Evolutionary conservation across 805 yeast genomes (phyloP).

Genomic region (Metschnikowia cubensis): DNA sequence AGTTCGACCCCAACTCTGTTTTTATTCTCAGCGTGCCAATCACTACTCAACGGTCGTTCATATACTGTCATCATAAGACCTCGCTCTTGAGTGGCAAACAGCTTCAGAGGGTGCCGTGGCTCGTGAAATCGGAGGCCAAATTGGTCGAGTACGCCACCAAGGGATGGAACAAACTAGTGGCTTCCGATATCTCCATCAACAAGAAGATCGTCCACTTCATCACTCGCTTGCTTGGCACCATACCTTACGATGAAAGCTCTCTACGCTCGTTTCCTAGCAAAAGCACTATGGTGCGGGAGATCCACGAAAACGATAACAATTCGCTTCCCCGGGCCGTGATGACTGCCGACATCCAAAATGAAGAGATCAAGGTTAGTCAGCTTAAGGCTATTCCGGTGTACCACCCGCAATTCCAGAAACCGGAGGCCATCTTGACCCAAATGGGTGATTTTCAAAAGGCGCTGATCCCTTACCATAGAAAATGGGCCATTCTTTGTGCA

Average conservation of each 20-base stretch:
- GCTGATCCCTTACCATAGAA: slow-evolving; percentile 52
- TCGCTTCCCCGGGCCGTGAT: slow-evolving; percentile 11
- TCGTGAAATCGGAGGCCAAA: slow-evolving; percentile 44
- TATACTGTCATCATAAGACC: slow-evolving; percentile 62
- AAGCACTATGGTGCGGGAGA: slow-evolving; percentile 50
- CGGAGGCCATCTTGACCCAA: slow-evolving; percentile 32
- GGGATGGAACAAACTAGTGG: slow-evolving; percentile 60
- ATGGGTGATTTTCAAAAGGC: slow-evolving; percentile 39
- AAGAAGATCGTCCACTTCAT: slow-evolving; percentile 53
- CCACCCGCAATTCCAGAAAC: slow-evolving; percentile 35
- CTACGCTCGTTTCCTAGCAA: slow-evolving; percentile 73
- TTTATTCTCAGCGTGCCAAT: slow-evolving; percentile 71
- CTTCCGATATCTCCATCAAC: slow-evolving; percentile 55
- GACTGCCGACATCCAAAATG: slow-evolving; percentile 12
- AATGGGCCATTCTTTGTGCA: slow-evolving; percentile 49
- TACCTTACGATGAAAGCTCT: slow-evolving; percentile 79
- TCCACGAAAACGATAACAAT: slow-evolving; percentile 26
- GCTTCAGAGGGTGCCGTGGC: slow-evolving; percentile 25
- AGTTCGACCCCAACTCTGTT: slow-evolving; percentile 39
- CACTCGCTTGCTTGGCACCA: slow-evolving; percentile 50
- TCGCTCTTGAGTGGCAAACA: slow-evolving; percentile 24
- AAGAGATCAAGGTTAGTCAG: slow-evolving; percentile 24
- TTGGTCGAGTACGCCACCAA: slow-evolving; percentile 47
- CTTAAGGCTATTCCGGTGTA: slow-evolving; percentile 39
- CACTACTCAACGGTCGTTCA: slow-evolving; percentile 54